Percentiles rank a stretch among this genome's conserved stretches.
Evolutionary conservation across 192 early-diverging fungal species (phyloP).

Genomic region (Chytriomyces hyalinus): DNA sequence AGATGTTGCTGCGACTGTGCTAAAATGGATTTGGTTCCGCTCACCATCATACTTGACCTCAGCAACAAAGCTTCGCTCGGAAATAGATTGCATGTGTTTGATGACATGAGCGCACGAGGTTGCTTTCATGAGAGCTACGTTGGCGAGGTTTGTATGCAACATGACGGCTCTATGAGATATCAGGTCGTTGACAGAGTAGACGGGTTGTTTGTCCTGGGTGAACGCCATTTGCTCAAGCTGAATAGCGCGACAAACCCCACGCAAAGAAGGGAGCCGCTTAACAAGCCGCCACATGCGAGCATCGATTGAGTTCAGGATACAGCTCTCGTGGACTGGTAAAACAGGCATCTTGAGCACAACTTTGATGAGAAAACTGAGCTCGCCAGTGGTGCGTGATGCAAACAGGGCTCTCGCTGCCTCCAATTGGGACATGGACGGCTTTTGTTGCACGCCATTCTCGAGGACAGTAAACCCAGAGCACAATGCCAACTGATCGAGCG

Average conservation of each 20-base stretch:
- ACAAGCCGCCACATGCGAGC: slow-evolving; percentile 9
- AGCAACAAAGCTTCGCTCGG: slow-evolving; percentile 12
- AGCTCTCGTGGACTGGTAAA: slow-evolving; percentile 10
- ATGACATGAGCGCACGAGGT: slow-evolving; percentile 31
- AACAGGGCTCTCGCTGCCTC: background rate
- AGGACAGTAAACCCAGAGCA: slow-evolving; percentile 16
- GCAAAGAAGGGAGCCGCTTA: slow-evolving; percentile 20
- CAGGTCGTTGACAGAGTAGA: background rate
- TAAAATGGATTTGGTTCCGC: slow-evolving; percentile 27
- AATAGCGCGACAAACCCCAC: slow-evolving; percentile 11
- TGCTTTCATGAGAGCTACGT: slow-evolving; percentile 26
- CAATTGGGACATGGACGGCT: background rate
- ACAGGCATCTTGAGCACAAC: slow-evolving; percentile 24
- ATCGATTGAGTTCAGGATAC: background rate
- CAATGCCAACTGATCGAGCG: slow-evolving; percentile 8
- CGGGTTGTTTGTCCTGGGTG: background rate
- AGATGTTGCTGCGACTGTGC: background rate
- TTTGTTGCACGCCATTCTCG: background rate
- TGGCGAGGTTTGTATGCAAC: slow-evolving; percentile 10
- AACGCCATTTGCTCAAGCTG: background rate
- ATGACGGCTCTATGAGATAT: background rate
- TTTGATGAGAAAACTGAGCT: background rate
- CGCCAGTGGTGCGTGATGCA: background rate
- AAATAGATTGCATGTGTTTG: slow-evolving; percentile 13
- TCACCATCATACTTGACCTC: slow-evolving; percentile 36